Conservation (phyloP, 257 asterid genomes). For the Solanum tarapatanum region DNA sequence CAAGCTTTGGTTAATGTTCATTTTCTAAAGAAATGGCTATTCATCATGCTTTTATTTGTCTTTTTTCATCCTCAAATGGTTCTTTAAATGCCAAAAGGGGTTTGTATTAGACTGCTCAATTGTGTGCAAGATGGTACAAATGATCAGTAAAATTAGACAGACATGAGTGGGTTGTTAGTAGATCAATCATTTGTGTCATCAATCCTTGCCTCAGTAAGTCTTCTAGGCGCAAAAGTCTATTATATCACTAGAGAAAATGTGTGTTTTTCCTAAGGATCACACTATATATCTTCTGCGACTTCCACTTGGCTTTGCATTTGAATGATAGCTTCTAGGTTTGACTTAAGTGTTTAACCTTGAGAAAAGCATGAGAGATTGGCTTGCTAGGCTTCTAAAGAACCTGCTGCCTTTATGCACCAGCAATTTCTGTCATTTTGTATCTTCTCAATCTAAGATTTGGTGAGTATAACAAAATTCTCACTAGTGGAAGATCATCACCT, state of each 20-base stretch:
- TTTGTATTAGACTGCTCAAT: too few species aligned
- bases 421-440: background rate
- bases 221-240: background rate
- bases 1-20: too few species aligned
- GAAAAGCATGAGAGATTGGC: background rate
- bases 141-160: too few species aligned
- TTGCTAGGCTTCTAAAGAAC: background rate
- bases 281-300: background rate
- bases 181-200: conserved; percentile 52
- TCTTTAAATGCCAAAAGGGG: too few species aligned
- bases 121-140: too few species aligned
- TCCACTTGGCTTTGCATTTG: background rate
- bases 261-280: background rate
- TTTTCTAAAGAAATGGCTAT: too few species aligned
- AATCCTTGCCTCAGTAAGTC: conserved; percentile 67
- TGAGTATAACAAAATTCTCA: background rate
- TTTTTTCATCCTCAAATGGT: too few species aligned
- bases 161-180: too few species aligned
- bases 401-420: background rate
- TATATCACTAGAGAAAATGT: background rate
- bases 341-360: background rate
- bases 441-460: too few species aligned
- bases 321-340: conserved; percentile 53
- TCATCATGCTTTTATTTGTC: too few species aligned
- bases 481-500: background rate